phyloP scores from a whole-genome alignment of 495 filamentous ascomycete genomes.

The Rusavskia elegans region DNA sequence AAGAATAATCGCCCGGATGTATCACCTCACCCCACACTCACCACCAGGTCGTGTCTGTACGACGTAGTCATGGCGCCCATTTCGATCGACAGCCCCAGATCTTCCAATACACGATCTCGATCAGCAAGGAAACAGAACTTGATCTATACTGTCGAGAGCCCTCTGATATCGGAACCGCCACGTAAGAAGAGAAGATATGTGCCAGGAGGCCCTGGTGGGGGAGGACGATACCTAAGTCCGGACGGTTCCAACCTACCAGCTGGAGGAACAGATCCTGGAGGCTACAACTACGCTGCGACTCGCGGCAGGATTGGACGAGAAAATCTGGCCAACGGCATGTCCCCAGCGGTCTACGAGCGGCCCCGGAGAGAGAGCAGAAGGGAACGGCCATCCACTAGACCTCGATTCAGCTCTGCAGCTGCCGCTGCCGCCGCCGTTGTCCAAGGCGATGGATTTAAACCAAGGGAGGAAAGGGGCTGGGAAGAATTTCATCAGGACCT shows the following conservation, averaged over 20 bases:
- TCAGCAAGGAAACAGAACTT: conserved; percentile 9
- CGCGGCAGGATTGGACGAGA: conserved; percentile 24
- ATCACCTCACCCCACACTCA: conserved; percentile 1
- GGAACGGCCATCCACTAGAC: conserved; percentile 13
- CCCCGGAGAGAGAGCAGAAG: conserved; percentile 16
- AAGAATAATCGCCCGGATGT: background rate
- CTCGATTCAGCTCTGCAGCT: conserved; percentile 57
- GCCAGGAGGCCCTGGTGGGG: conserved; percentile 66
- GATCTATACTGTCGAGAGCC: conserved; percentile 20
- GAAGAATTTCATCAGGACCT: conserved; percentile 93
- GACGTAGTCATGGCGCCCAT: conserved; percentile 20
- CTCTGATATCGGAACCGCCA: conserved; percentile 18
- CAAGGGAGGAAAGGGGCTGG: conserved; percentile 88
- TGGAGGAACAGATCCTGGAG: conserved; percentile 27
- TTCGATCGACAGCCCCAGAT: conserved; percentile 13
- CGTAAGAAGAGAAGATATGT: conserved; percentile 47
- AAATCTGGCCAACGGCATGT: conserved; percentile 21
- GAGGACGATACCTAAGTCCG: conserved; percentile 57
- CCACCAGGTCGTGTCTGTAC: conserved; percentile 5
- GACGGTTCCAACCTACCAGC: conserved; percentile 37
- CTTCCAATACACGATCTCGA: conserved; percentile 22
- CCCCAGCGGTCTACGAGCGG: conserved; percentile 26
- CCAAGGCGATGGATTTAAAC: conserved; percentile 90
- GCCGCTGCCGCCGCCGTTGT: conserved; percentile 71
- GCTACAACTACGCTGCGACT: conserved; percentile 27